phyloP scores from a whole-genome alignment of 345 rosid genomes.

The Euclidium syriacum region DNA sequence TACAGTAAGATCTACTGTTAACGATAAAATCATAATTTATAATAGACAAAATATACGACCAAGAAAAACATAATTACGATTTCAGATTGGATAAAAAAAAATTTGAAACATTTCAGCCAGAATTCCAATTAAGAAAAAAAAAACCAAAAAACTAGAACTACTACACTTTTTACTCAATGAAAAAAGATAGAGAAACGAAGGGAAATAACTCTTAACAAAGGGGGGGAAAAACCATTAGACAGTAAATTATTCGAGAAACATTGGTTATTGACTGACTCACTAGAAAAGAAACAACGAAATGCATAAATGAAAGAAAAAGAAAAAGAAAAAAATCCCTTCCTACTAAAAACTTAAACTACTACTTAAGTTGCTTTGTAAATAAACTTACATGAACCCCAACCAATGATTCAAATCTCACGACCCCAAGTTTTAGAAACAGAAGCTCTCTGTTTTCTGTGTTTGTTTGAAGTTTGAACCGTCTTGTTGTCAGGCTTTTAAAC shows the following conservation, averaged over 20 bases:
- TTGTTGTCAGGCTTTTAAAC: conserved; percentile 17
- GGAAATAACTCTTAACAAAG: background rate
- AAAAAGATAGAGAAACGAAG: too few relatives aligned
- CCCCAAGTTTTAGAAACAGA: conserved; percentile 7
- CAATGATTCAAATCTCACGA: conserved; percentile 32
- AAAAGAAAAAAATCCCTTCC: background rate
- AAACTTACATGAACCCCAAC: conserved; percentile 29
- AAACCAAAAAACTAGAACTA: too few relatives aligned
- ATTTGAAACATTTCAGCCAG: too few relatives aligned
- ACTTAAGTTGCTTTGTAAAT: conserved; percentile 21
- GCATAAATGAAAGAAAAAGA: conserved; percentile 10
- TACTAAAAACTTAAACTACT: conserved; percentile 20
- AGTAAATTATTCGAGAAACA: conserved; percentile 17
- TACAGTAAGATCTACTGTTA: too few relatives aligned
- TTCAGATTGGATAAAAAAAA: too few relatives aligned
- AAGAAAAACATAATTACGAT: too few relatives aligned
- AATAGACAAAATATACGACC: too few relatives aligned
- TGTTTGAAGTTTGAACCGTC: too few relatives aligned
- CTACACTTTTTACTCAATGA: too few relatives aligned
- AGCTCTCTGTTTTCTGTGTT: background rate
- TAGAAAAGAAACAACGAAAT: background rate
- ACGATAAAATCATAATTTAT: too few relatives aligned
- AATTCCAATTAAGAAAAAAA: too few relatives aligned
- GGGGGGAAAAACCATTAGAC: conserved; percentile 14
- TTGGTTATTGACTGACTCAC: conserved; percentile 28